These are phyloP conservation scores for Cairneyella variabilis DNA, from an alignment of 495 filamentous ascomycete species.

Conservation along the genomic window DNA sequence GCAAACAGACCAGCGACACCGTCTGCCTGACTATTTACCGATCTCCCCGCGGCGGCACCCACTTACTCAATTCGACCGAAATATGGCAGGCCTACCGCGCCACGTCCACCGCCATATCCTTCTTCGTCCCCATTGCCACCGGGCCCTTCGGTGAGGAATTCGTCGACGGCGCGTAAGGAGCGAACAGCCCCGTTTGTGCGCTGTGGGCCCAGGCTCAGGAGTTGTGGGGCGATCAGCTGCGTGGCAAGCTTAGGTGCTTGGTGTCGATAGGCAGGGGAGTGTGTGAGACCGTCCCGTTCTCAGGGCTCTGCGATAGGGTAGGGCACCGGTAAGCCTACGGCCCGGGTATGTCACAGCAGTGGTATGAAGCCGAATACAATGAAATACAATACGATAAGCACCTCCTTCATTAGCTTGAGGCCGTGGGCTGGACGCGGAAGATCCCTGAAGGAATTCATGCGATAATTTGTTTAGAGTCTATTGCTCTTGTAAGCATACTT, in stretches of 20 bases:
- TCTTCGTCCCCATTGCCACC: slow-evolving; percentile 16
- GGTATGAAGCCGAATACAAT: no score
- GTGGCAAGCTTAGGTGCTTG: slow-evolving; percentile 32
- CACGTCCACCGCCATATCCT: slow-evolving; percentile 9
- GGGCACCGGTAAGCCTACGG: no score
- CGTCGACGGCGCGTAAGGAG: slow-evolving; percentile 22
- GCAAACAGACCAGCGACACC: not conserved
- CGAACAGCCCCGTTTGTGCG: slow-evolving; percentile 39
- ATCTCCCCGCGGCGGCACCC: not conserved
- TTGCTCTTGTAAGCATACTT: no score
- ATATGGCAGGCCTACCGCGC: slow-evolving; percentile 11
- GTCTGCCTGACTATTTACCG: not conserved
- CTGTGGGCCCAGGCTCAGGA: slow-evolving; percentile 33
- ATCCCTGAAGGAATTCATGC: no score
- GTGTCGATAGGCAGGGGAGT: slow-evolving; percentile 45
- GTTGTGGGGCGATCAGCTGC: no score
- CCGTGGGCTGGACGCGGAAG: no score
- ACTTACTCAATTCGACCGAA: not conserved
- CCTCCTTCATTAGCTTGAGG: no score
- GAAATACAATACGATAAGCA: no score
- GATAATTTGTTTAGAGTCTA: no score
- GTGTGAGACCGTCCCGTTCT: no score
- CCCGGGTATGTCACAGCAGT: no score
- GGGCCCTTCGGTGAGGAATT: slow-evolving; percentile 3
- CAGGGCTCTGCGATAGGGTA: no score